Evolutionary conservation across 345 rosid genomes (phyloP).

Genomic region (Jatropha curcas): DNA sequence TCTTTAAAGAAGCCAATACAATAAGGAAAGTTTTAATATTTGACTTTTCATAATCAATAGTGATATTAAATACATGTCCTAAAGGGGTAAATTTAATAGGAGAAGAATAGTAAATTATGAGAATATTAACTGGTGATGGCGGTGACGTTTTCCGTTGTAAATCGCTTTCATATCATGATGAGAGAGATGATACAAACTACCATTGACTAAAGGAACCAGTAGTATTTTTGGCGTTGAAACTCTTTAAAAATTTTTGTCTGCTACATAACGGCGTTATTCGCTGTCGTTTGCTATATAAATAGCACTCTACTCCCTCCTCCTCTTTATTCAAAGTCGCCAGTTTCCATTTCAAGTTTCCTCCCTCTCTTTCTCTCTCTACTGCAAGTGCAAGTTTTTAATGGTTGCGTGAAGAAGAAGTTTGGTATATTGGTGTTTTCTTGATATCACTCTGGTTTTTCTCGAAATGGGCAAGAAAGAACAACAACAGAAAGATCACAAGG

Average conservation of each 20-base stretch:
- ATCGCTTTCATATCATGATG: slow-evolving; percentile 9
- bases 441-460: neutral
- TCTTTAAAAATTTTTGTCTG: slow-evolving; percentile 13
- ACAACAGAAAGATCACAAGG: slow-evolving; percentile 23
- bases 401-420: slow-evolving; percentile 65
- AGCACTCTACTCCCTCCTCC: neutral
- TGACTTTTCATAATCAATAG: neutral
- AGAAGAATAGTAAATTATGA: neutral
- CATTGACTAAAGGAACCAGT: slow-evolving; percentile 18
- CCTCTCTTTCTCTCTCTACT: slow-evolving; percentile 18
- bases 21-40: neutral
- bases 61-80: slow-evolving; percentile 7
- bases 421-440: slow-evolving; percentile 36
- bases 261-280: slow-evolving; percentile 49
- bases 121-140: slow-evolving; percentile 12
- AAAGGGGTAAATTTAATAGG: neutral
- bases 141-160: slow-evolving; percentile 32
- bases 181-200: neutral
- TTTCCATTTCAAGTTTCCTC: slow-evolving; percentile 20
- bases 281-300: slow-evolving; percentile 43
- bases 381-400: slow-evolving; percentile 36
- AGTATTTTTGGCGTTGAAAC: slow-evolving; percentile 14
- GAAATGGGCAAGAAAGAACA: slow-evolving; percentile 71
- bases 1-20: neutral
- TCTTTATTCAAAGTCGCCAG: slow-evolving; percentile 25